Evolutionary conservation across 2,329 filamentous ascomycete species (phyloP).

Genomic region (Akanthomyces lecanii): DNA sequence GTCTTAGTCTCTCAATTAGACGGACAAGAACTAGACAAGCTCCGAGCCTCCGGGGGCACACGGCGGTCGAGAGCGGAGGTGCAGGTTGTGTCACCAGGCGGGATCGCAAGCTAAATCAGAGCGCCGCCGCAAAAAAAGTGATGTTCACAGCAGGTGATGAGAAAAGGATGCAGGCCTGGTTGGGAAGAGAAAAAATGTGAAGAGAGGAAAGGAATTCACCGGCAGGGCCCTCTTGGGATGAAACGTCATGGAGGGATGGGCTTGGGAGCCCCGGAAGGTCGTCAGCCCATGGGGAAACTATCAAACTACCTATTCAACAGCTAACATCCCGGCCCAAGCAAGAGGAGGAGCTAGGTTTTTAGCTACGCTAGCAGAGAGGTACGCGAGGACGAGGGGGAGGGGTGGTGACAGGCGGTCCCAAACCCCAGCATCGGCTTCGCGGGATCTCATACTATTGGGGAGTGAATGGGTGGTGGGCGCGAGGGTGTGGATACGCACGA

Average conservation of each 20-base stretch:
- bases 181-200: background rate
- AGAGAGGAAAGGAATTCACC: background rate
- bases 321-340: background rate
- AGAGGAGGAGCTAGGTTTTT: background rate
- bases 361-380: background rate
- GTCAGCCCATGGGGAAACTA: background rate
- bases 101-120: background rate
- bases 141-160: background rate
- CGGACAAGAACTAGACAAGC: background rate
- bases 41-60: background rate
- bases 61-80: background rate
- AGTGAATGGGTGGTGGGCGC: background rate
- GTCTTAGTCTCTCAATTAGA: background rate
- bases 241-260: background rate
- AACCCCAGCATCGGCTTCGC: background rate
- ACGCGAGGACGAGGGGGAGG: background rate
- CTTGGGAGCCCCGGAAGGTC: background rate
- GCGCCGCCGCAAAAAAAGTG: background rate
- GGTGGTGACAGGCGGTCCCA: background rate
- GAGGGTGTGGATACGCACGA: background rate
- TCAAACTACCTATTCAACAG: background rate
- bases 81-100: background rate
- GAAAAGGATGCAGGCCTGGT: background rate
- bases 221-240: background rate
- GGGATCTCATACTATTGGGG: slow-evolving; percentile 1